These are phyloP conservation scores for Metarhizium rileyi DNA, from an alignment of 2,329 filamentous ascomycete genomes.

Conservation along the genomic window DNA sequence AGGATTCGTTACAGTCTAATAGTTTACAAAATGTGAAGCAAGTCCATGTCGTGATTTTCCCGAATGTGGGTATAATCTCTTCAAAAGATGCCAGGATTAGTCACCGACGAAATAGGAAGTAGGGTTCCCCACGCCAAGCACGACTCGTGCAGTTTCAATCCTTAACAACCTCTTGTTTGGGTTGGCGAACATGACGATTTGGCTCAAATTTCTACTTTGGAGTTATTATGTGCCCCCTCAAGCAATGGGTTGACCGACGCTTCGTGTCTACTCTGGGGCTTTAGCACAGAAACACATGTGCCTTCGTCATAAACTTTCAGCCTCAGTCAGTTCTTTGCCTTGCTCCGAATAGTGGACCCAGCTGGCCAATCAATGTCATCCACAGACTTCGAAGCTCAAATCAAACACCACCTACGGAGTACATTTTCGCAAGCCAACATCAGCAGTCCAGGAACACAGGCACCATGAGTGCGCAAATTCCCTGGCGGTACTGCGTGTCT, in stretches of 20 bases:
- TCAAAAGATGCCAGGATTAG: conserved; percentile 7
- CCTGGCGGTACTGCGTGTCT: conserved; percentile 22
- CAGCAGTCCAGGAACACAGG: not conserved
- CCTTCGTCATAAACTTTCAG: too few species aligned
- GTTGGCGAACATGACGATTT: too few species aligned
- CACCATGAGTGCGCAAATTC: conserved; percentile 22
- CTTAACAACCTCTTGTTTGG: not conserved
- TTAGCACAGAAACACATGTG: too few species aligned
- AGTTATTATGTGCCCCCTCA: too few species aligned
- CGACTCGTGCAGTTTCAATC: not conserved
- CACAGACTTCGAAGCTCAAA: not conserved
- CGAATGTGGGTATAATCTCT: conserved; percentile 4
- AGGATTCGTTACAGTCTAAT: too few species aligned
- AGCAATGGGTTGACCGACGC: too few species aligned
- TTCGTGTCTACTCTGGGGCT: too few species aligned
- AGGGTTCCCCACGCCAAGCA: not conserved
- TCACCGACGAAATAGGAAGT: conserved; percentile 2
- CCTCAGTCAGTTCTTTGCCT: too few species aligned
- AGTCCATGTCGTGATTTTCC: conserved; percentile 7
- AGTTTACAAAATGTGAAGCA: too few species aligned
- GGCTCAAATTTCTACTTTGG: too few species aligned
- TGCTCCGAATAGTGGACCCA: not conserved
- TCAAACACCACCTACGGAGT: not conserved
- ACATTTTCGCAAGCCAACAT: not conserved
- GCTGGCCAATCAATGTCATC: not conserved